These are phyloP conservation scores for Neodidymelliopsis sp. DNA, from an alignment of 2,329 filamentous ascomycete genomes.

Conservation along the genomic window DNA sequence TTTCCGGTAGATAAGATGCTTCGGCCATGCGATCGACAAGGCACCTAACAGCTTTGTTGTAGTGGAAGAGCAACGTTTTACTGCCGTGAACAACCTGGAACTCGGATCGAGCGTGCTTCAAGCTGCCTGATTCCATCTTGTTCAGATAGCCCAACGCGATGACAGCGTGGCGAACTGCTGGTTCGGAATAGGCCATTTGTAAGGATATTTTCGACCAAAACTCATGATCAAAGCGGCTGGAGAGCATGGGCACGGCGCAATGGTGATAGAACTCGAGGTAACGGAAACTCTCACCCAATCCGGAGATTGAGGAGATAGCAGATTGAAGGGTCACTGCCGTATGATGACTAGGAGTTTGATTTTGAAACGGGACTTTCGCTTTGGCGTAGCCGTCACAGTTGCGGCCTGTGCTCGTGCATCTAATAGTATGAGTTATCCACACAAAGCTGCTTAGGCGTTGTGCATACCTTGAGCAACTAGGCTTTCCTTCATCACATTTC, in stretches of 20 bases:
- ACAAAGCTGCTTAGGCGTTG: not conserved
- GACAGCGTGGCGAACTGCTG: constrained; percentile 54
- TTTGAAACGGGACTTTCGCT: constrained; percentile 1
- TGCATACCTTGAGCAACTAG: constrained; percentile 28
- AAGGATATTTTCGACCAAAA: constrained; percentile 55
- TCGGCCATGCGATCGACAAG: constrained; percentile 45
- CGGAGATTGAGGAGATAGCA: constrained; percentile 13
- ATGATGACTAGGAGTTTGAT: constrained; percentile 2
- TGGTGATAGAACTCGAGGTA: constrained; percentile 53
- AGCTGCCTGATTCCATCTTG: constrained; percentile 29
- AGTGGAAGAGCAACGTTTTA: constrained; percentile 49
- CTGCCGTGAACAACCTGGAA: constrained; percentile 7
- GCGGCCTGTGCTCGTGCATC: constrained; percentile 41
- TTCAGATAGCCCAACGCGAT: constrained; percentile 52
- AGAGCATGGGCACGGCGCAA: constrained; percentile 48
- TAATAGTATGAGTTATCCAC: constrained; percentile 18
- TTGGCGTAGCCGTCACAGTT: constrained; percentile 39
- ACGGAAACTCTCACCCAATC: constrained; percentile 24
- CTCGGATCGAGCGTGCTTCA: constrained; percentile 27
- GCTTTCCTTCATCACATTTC: constrained; percentile 35
- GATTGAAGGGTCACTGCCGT: not conserved
- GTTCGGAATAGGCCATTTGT: constrained; percentile 52
- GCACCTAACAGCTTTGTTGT: constrained; percentile 51
- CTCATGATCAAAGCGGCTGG: constrained; percentile 40
- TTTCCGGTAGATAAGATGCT: constrained; percentile 41